A percentile compares a stretch with the other conserved stretches of the same genome.
Evolutionary conservation across 2,329 filamentous ascomycete species (phyloP).

Genomic region (Domatiomyces catenatus): DNA sequence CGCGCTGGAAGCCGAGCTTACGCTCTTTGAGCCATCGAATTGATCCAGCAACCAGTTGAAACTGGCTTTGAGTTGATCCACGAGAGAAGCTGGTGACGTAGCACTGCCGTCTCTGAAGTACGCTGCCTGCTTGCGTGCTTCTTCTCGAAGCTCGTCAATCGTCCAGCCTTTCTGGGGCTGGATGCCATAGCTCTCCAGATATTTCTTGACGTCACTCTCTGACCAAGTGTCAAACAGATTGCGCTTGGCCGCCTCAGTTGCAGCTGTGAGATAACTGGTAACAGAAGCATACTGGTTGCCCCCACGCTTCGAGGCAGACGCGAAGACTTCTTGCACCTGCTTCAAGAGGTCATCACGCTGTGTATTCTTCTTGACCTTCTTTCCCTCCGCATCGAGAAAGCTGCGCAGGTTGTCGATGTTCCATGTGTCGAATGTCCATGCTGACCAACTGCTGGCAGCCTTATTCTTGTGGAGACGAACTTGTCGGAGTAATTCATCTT

Average conservation of each 20-base stretch:
- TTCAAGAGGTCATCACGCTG: conserved; percentile 58
- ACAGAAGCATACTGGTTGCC: conserved; percentile 43
- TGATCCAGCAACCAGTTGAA: conserved; percentile 35
- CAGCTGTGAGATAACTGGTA: conserved; percentile 53
- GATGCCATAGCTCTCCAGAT: conserved; percentile 65
- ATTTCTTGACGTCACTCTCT: conserved; percentile 55
- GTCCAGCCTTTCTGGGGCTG: conserved; percentile 52
- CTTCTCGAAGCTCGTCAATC: conserved; percentile 53
- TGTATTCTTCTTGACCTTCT: conserved; percentile 45
- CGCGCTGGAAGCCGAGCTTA: conserved; percentile 10
- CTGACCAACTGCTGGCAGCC: conserved; percentile 49
- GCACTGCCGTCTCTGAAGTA: conserved; percentile 65
- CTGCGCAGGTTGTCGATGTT: conserved; percentile 54
- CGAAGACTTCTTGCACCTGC: conserved; percentile 34
- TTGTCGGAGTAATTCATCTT: conserved; percentile 56
- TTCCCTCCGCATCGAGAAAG: conserved; percentile 33
- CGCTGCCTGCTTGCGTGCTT: conserved; percentile 56
- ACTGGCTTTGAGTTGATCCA: conserved; percentile 43
- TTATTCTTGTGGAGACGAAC: conserved; percentile 62
- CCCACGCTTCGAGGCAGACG: conserved; percentile 33
- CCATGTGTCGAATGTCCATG: conserved; percentile 69
- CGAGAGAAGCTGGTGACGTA: conserved; percentile 48
- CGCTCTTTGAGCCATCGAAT: conserved; percentile 17
- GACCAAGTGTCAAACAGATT: conserved; percentile 59
- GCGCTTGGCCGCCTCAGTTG: conserved; percentile 50